Evolutionary conservation across 306 rosid species (phyloP), one percentile per base, ranked within the genome.

Genomic region (Medicago lupulina): DNA sequence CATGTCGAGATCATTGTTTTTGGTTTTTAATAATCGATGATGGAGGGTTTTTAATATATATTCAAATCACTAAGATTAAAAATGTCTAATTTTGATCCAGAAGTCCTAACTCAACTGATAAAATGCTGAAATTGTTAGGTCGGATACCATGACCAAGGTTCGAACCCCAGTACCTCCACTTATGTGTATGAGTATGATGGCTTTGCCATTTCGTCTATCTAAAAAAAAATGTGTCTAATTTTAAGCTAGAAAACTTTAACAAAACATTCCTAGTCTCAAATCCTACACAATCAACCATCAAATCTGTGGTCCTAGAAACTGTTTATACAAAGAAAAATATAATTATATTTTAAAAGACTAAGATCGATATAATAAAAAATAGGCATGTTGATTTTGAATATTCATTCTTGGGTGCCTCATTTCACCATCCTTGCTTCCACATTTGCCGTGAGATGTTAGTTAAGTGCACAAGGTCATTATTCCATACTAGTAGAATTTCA

Each of bases 241-340:
- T 49, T 7, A n/a, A 19, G 9, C 46, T 39, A 53, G 53, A 15
- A 65, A 76, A 51, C 34, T 21, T 23, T 55, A 12, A 53, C 36
- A 76, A 76, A 41, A n/a, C 78, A 60, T 41, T 73, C 58, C 3
- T 46, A 13, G 21, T 62, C 39, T 50, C 25, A 36, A 49, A 9
- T 64, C 65, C 31, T 62, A 19, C 68, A n/a, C 38, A 67, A 55
- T n/a, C n/a, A n/a, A n/a, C 61, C 61, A 55, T 55, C 60, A 54
- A 9, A 54, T 54, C 18, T 9, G 25, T 54, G 28, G 28, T 54
- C 60, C 60, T 54, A 54, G 8, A 54, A 38, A 50, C 34, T 36
- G 53, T 18, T 75, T 50, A n/a, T 51, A 65, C 2, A 11, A 51
- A 36, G 43, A 9, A 17, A 15, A 0, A 19, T 54, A 9, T 54